Evolutionary conservation across 2,329 filamentous ascomycete species (phyloP).

Genomic region (Cladosporium austrohemisphaericum): DNA sequence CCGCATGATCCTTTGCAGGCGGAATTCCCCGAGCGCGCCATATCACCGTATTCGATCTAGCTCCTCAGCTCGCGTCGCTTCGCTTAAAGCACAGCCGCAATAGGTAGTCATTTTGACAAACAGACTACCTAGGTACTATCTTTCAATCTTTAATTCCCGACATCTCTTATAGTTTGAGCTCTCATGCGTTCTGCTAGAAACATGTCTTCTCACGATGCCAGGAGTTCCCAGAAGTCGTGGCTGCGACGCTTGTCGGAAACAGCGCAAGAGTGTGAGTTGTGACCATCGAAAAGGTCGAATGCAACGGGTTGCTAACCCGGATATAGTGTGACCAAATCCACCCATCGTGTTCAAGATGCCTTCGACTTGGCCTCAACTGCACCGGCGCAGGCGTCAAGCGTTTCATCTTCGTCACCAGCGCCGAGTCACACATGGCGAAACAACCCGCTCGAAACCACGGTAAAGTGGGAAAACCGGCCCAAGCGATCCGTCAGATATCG

Average conservation of each 20-base stretch:
- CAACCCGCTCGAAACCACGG: not conserved
- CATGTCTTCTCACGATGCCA: slow-evolving; percentile 16
- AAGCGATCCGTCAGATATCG: not conserved
- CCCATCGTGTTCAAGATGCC: slow-evolving; percentile 17
- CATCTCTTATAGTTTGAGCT: too few relatives aligned
- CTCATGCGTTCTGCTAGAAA: too few relatives aligned
- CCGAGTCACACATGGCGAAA: not conserved
- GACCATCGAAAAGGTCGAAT: not conserved
- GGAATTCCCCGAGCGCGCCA: not conserved
- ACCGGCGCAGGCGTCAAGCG: slow-evolving; percentile 15
- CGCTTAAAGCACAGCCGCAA: too few relatives aligned
- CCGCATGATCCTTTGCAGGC: too few relatives aligned
- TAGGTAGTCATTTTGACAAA: too few relatives aligned
- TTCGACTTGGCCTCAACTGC: slow-evolving; percentile 14
- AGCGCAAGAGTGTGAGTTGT: slow-evolving; percentile 18
- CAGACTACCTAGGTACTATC: too few relatives aligned
- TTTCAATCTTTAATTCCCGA: too few relatives aligned
- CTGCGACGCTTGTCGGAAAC: slow-evolving; percentile 18
- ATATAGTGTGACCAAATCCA: slow-evolving; percentile 17
- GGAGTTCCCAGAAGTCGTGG: slow-evolving; percentile 28
- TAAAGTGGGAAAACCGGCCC: too few relatives aligned
- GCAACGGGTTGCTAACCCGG: not conserved
- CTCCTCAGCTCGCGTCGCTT: too few relatives aligned
- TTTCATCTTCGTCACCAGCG: slow-evolving; percentile 16
- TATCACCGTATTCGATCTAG: too few relatives aligned